Base-by-base conservation (phyloP, 2,329 filamentous ascomycete genomes). In the Colletotrichum brevisporum region DNA sequence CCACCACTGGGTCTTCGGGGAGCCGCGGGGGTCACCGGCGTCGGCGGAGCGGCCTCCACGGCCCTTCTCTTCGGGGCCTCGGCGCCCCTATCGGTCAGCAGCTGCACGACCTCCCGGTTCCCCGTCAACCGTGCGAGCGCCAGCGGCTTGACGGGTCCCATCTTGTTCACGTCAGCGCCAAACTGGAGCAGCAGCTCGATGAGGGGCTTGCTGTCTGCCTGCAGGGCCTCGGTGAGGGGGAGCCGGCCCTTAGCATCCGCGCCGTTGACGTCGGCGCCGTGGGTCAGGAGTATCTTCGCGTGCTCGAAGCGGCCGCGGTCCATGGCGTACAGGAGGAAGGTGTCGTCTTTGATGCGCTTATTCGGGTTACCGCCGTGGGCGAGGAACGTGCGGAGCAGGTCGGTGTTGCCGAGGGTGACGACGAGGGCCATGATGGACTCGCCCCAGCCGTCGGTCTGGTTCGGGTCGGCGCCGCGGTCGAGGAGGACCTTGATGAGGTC, bases 251-350 rank as follows among this genome's bases (percentile, higher is more conserved):
- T 66, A 9, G 26, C 51, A 27, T 71, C 58, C 18, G 71, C 60
- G 2, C 71, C 70, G 16, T 82, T 81, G 0, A 75, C 67, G 45
- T 81, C 75, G 0, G 79, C 79, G 5, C 79, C 80, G 24, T 76
- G 71, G 45, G 76, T 70, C 0, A 82, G 68, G 12, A 82, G 72
- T 12, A 75, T 53, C 50, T 68, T 71, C 0, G 67, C 75, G 21
- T 76, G 73, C 2, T 76, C 77, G 4, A 41, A 45, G 27, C 45
- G 71, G 1, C 73, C 73, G 0, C 71, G 68, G 10, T 76, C 74
- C 3, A 81, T 73, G 6, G 78, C 76, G 26, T 80, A 75, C 1
- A 77, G 68, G 0, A 81, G 72, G 8, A 77, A 70, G 0, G 78
- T 78, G 5, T 68, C 71, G 5, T 70, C 51, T 27, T 59, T 55